Conservation (phyloP, 1,284 basidiomycete species). For the Papiliotrema nemorosa region DNA sequence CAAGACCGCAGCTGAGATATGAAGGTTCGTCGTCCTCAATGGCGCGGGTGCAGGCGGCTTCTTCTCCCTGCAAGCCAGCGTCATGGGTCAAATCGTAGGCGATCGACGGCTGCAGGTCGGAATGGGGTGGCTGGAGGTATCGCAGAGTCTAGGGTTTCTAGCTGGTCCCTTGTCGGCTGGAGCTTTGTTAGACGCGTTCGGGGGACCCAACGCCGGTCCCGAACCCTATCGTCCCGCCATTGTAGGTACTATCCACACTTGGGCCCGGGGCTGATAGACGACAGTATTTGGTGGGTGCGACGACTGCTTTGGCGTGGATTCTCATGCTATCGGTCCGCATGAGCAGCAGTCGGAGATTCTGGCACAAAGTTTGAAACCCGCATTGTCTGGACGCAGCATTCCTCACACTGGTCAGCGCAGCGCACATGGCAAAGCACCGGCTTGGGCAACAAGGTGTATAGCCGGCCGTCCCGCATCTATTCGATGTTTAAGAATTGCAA, state of each 20-base stretch:
- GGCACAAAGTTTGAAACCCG: neutral
- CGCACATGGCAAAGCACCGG: too few species aligned
- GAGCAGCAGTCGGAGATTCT: neutral
- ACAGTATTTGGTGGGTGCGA: neutral
- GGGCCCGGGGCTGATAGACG: neutral
- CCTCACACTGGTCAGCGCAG: too few species aligned
- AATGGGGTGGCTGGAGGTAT: slow-evolving; percentile 17
- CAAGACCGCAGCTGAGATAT: neutral
- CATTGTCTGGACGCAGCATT: too few species aligned
- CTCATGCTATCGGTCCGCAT: neutral
- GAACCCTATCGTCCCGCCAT: slow-evolving; percentile 18
- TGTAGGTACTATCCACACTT: slow-evolving; percentile 9
- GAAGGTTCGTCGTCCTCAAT: slow-evolving; percentile 15
- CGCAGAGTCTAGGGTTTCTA: slow-evolving; percentile 13
- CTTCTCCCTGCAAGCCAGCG: slow-evolving; percentile 17
- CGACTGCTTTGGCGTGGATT: neutral
- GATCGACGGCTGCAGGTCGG: slow-evolving; percentile 13
- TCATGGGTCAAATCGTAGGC: slow-evolving; percentile 16
- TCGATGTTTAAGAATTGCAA: too few species aligned
- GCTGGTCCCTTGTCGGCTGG: slow-evolving; percentile 19
- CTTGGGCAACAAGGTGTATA: too few species aligned
- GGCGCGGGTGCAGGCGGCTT: slow-evolving; percentile 21
- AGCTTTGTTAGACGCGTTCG: slow-evolving; percentile 18
- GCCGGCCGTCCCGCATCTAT: too few species aligned
- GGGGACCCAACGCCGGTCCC: slow-evolving; percentile 12